Evolutionary conservation across 148 eudicot genomes (phyloP).

Genomic region (Rhododendron griersonianum): DNA sequence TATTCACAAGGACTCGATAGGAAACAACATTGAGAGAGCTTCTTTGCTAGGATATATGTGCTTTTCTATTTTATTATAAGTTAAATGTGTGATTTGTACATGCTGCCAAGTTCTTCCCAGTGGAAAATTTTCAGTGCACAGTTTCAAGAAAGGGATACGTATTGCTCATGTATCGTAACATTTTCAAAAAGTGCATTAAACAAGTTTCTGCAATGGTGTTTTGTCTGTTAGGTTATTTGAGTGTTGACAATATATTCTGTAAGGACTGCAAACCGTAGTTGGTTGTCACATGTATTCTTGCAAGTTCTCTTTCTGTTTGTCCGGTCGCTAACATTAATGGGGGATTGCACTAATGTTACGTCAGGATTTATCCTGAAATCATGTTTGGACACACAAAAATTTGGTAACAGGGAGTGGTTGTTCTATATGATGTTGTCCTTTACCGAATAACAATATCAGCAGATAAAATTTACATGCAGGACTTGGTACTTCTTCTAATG

Average conservation of each 20-base stretch:
- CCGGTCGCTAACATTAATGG: background rate
- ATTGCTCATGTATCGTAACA: background rate
- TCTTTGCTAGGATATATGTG: background rate
- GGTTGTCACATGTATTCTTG: background rate
- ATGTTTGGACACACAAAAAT: background rate
- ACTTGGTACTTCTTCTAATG: slow-evolving; percentile 33
- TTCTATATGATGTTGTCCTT: background rate
- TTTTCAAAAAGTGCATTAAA: background rate
- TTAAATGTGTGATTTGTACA: background rate
- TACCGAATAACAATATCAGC: background rate
- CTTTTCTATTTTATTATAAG: background rate
- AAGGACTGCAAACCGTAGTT: background rate
- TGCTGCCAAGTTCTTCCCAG: background rate
- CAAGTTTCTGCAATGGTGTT: background rate
- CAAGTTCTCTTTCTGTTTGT: background rate
- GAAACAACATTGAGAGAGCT: background rate
- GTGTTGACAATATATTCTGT: background rate
- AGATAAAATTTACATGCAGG: slow-evolving; percentile 24
- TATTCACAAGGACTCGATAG: background rate
- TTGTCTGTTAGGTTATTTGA: background rate
- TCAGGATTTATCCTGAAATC: background rate
- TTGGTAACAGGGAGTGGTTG: background rate
- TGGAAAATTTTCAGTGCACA: background rate
- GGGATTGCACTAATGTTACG: background rate
- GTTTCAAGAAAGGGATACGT: background rate